A percentile compares a stretch with the other conserved stretches of the same genome.
phyloP scores from a whole-genome alignment of 176 grass and related monocot species.

The Rhipidocladum racemiflorum region DNA sequence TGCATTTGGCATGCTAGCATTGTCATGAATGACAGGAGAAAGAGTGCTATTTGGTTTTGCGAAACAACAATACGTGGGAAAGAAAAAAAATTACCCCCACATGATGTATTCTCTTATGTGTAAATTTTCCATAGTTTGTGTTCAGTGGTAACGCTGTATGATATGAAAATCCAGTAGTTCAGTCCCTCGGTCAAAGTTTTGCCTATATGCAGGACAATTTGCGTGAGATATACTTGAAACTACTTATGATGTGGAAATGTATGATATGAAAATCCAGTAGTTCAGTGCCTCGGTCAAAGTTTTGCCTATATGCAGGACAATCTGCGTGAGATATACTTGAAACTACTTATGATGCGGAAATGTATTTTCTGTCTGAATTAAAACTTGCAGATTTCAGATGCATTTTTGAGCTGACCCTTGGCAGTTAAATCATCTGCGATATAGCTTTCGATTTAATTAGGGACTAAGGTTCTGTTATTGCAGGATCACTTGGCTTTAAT shows the following conservation, averaged over 20 bases:
- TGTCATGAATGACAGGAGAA: not conserved
- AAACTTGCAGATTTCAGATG: not conserved
- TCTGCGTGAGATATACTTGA: not conserved
- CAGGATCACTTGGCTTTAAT: constrained; percentile 99
- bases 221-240: not conserved
- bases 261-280: not conserved
- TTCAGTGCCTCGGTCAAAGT: not conserved
- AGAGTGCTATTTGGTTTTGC: not conserved
- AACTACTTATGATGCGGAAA: not conserved
- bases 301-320: not conserved
- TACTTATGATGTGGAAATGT: not conserved
- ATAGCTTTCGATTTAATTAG: not conserved
- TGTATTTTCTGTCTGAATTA: not conserved
- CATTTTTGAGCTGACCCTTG: not conserved
- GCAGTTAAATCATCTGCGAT: not conserved
- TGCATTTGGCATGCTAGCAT: not conserved
- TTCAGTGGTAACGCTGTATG: not conserved
- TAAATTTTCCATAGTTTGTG: not conserved
- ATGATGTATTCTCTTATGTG: too few relatives aligned
- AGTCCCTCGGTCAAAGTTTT: not conserved
- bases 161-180: not conserved
- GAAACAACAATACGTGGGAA: not conserved
- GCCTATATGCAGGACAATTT: not conserved
- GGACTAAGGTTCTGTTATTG: not conserved
- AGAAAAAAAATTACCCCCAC: not conserved